Conservation (phyloP, 2,329 filamentous ascomycete species). For the Neodidymelliopsis sp. region DNA sequence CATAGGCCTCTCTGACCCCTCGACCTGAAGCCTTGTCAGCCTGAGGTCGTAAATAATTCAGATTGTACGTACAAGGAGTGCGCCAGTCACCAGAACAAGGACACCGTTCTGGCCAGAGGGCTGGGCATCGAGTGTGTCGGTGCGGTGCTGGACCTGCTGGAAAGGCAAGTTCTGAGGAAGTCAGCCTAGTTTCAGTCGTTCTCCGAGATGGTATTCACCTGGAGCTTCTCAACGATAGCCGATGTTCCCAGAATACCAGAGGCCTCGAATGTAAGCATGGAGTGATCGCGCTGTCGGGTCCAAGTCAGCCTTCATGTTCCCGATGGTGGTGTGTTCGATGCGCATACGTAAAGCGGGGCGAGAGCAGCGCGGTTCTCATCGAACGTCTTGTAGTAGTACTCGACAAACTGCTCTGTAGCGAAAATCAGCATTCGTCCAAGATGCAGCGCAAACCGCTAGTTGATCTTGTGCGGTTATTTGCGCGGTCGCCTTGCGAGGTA, state of each 20-base stretch:
- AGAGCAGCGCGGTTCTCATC: constrained; percentile 74
- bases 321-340: constrained; percentile 7
- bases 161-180: constrained; percentile 74
- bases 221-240: constrained; percentile 80
- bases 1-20: constrained; percentile 86
- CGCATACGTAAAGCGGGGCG: constrained; percentile 78
- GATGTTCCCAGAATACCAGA: constrained; percentile 68
- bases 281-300: constrained; percentile 71
- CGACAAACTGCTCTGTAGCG: constrained; percentile 78
- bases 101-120: constrained; percentile 74
- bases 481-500: constrained; percentile 15
- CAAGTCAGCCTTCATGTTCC: constrained; percentile 13
- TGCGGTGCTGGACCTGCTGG: constrained; percentile 78
- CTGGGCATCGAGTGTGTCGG: constrained; percentile 83
- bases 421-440: constrained; percentile 23
- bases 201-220: constrained; percentile 61
- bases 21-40: constrained; percentile 63
- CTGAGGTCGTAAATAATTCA: background rate
- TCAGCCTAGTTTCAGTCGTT: constrained; percentile 24
- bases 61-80: constrained; percentile 71
- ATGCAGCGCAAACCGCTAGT: background rate
- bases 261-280: constrained; percentile 94
- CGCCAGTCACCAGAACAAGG: constrained; percentile 87
- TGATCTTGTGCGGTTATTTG: background rate
- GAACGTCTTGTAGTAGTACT: constrained; percentile 91